phyloP scores from a whole-genome alignment of 768 basidiomycete genomes.

The Crassisporium funariophilum region DNA sequence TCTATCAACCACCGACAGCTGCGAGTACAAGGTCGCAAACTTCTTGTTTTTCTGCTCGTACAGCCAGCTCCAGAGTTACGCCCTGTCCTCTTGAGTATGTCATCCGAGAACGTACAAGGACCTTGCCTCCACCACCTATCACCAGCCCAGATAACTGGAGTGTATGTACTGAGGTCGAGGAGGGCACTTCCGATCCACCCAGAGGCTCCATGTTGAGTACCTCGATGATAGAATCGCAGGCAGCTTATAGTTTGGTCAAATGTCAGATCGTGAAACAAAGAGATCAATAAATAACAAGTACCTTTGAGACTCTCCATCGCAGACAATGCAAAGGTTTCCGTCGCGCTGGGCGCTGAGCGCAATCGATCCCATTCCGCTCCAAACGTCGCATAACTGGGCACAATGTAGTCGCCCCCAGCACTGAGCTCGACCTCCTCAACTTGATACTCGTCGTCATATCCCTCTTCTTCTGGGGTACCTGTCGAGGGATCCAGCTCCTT shows the following conservation, averaged over 20 bases:
- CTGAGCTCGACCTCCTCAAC: conserved; percentile 94
- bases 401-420: conserved; percentile 91
- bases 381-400: conserved; percentile 94
- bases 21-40: conserved; percentile 87
- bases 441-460: conserved; percentile 99
- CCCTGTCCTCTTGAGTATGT: conserved; percentile 88
- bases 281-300: conserved; percentile 38
- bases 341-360: conserved; percentile 71
- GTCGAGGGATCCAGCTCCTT: conserved; percentile 97
- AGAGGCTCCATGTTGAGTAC: conserved; percentile 97
- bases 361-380: conserved; percentile 94
- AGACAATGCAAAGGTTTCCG: conserved; percentile 92
- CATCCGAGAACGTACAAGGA: conserved; percentile 93
- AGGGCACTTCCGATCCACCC: conserved; percentile 85
- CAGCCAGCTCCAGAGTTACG: conserved; percentile 89
- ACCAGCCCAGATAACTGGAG: conserved; percentile 92
- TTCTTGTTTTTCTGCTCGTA: conserved; percentile 88
- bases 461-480: conserved; percentile 94
- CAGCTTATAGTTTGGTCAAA: conserved; percentile 55
- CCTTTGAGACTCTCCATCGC: conserved; percentile 95
- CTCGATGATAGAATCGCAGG: conserved; percentile 94
- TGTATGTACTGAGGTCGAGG: conserved; percentile 87
- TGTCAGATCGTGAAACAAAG: conserved; percentile 7
- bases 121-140: conserved; percentile 93
- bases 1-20: conserved; percentile 71